Percentiles rank a stretch among this genome's conserved stretches.
Evolutionary conservation across 2,329 filamentous ascomycete genomes (phyloP).

Genomic region (Pestalotiopsis fici): DNA sequence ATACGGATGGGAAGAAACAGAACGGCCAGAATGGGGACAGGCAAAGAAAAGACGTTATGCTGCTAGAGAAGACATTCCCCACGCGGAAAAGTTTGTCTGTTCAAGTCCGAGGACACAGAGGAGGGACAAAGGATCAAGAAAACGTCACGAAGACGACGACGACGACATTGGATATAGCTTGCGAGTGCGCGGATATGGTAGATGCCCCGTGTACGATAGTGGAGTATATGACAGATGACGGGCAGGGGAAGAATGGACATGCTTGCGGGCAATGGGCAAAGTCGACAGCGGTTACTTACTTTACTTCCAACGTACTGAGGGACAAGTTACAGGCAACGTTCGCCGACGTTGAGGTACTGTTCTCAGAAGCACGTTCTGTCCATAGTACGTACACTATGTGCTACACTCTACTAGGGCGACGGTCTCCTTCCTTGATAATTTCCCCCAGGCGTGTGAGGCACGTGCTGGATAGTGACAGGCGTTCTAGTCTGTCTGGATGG

Average conservation of each 20-base stretch:
- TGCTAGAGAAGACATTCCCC: no score
- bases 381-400: no score
- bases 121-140: no score
- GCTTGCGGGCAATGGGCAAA: background rate
- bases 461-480: background rate
- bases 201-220: background rate
- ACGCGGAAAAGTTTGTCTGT: no score
- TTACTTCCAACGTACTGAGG: background rate
- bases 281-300: background rate
- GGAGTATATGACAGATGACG: background rate
- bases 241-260: background rate
- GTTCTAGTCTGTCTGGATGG: background rate
- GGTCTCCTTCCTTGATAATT: background rate
- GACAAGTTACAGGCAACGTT: background rate
- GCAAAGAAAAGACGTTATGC: no score
- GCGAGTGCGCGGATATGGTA: no score
- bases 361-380: no score
- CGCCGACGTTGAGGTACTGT: no score
- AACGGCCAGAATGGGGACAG: slow-evolving; percentile 13
- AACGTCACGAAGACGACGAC: slow-evolving; percentile 3
- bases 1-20: slow-evolving; percentile 16
- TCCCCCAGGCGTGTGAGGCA: background rate
- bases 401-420: background rate
- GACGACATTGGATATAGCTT: no score
- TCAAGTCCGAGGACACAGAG: no score